Base-by-base conservation (phyloP, 2,329 filamentous ascomycete genomes). In the Albifimbria verrucaria region DNA sequence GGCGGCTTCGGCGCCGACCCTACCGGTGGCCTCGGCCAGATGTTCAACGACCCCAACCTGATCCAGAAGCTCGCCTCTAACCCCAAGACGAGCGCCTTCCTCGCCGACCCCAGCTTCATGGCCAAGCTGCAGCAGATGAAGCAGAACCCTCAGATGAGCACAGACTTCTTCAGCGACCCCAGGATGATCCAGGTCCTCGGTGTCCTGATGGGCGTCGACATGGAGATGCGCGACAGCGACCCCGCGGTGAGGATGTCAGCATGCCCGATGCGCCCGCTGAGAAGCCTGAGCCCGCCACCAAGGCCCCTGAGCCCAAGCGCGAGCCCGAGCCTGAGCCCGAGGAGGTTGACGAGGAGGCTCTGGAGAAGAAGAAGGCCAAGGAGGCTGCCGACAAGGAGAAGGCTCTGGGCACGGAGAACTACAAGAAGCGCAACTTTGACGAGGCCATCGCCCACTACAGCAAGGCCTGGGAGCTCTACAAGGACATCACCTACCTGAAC, bases 371-470 rank as follows among this genome's bases (percentile, higher is more conserved):
- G 75, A 90, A 94, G 78, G 90, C 91, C 41, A 96, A 97, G 79
- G 90, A 88, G 65, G 90, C 89, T 58, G 94, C 92, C 44, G 94
- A 99, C 64, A 90, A 92, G 70, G 89, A 97, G 75, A 99, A 99
- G 84, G 89, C 87, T 25, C 79, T 95, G 53, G 94, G 94, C 53
- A 99, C 93, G 15, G 91, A 94, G 63, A 87, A 88, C 71, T 99
- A 99, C 82, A 99, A 99, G 87, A 97, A 97, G 83, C 88, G 91
- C 62, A 87, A 97, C 68, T 97, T 99, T 62, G 94, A 97, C 65
- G 86, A 89, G 67, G 94, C 94, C 49, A 97, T 99, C 65, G 85
- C 87, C 68, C 91, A 99, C 77, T 99, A 99, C 79, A 83, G 73
- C 69, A 95, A 96, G 72, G 94, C 94, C 0, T 99, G 94, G 94